Conservation (phyloP, 441 rosid species). For the Syzygium malaccense region DNA sequence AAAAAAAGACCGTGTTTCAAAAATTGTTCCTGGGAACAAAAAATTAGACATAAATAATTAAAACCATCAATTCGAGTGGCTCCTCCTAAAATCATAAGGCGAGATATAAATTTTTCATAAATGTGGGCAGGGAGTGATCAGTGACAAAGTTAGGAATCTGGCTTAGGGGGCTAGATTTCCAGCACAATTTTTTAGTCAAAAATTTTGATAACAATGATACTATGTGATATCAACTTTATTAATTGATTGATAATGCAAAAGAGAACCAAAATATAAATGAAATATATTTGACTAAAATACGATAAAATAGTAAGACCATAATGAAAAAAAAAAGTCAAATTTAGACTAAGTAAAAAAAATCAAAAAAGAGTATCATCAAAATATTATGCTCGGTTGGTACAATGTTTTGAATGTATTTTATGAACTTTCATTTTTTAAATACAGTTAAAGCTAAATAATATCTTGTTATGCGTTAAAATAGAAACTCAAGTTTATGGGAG, state of each 20-base stretch:
- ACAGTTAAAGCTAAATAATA: not conserved
- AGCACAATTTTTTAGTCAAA: not conserved
- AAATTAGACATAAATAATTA: too few species aligned
- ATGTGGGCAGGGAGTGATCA: not conserved
- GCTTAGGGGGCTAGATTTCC: not conserved
- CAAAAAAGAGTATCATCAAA: not conserved
- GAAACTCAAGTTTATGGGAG: not conserved
- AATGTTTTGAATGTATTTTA: not conserved
- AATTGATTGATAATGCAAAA: not conserved
- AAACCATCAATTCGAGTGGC: too few species aligned
- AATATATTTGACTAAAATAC: not conserved
- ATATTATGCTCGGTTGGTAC: not conserved
- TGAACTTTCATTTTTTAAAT: not conserved
- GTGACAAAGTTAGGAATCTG: not conserved
- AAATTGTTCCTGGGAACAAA: too few species aligned
- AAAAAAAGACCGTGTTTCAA: too few species aligned
- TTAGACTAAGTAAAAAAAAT: not conserved
- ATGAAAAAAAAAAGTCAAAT: not conserved
- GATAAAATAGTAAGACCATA: not conserved
- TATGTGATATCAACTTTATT: not conserved
- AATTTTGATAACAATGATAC: not conserved
- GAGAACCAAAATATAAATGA: not conserved
- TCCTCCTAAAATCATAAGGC: too few species aligned
- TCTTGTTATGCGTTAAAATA: not conserved
- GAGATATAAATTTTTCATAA: too few species aligned